phyloP scores from a whole-genome alignment of 2,329 filamentous ascomycete genomes.

The Aspergillus sp. region DNA sequence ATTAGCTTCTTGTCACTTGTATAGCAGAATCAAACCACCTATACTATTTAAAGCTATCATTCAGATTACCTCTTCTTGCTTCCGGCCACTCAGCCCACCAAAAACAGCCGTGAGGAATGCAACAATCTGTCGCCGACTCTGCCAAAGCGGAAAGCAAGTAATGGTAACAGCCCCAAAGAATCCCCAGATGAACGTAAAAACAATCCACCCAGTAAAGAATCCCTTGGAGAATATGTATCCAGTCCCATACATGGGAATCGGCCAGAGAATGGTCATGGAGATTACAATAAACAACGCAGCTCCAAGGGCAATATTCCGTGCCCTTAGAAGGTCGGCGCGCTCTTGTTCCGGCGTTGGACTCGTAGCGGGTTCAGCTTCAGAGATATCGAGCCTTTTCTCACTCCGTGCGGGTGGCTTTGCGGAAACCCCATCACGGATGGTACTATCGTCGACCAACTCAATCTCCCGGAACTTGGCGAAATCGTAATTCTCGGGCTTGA shows the following conservation, averaged over 20 bases:
- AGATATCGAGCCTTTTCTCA: neutral
- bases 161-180: conserved; percentile 25
- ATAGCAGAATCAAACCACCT: too few species aligned
- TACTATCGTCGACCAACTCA: neutral
- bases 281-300: neutral
- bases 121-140: neutral
- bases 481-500: neutral
- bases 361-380: neutral
- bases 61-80: neutral
- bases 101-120: neutral
- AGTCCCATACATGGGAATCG: conserved; percentile 55
- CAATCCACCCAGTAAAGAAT: conserved; percentile 33
- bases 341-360: neutral
- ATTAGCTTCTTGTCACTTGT: neutral
- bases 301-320: neutral
- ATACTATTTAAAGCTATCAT: neutral
- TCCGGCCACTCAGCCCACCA: neutral
- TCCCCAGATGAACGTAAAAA: conserved; percentile 30
- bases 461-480: neutral
- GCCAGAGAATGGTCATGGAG: conserved; percentile 46
- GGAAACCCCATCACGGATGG: neutral
- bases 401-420: neutral
- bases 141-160: neutral
- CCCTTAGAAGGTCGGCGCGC: neutral
- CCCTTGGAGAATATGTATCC: conserved; percentile 49